Evolutionary conservation across 176 grass and related monocot genomes (phyloP).

Genomic region (Oryza glaberrima): DNA sequence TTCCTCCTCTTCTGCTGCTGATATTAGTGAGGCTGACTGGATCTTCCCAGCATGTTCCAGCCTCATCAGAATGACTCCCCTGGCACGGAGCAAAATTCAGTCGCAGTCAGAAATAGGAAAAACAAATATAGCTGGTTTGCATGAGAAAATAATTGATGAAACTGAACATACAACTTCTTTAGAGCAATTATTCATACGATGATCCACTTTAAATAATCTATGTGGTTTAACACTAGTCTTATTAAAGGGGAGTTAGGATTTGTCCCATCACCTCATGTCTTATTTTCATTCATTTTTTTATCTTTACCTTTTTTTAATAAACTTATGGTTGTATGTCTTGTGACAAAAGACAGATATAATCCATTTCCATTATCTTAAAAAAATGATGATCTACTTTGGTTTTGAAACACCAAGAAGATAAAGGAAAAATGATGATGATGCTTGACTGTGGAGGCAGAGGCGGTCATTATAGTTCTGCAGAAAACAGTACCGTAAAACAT

Average conservation of each 20-base stretch:
- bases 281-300: too few relatives aligned
- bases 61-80: slow-evolving; percentile 98
- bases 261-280: too few relatives aligned
- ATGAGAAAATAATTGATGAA: not conserved
- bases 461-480: not conserved
- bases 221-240: too few relatives aligned
- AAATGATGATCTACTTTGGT: not conserved
- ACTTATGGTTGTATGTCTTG: too few relatives aligned
- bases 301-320: too few relatives aligned
- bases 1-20: slow-evolving; percentile 47
- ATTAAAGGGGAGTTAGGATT: too few relatives aligned
- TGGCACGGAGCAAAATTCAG: slow-evolving; percentile 39
- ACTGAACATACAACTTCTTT: not conserved
- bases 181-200: too few relatives aligned
- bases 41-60: slow-evolving; percentile 91
- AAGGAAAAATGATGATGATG: not conserved
- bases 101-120: not conserved
- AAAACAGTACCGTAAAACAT: not conserved
- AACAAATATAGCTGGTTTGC: not conserved
- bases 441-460: not conserved
- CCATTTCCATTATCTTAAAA: too few relatives aligned
- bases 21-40: slow-evolving; percentile 84
- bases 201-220: too few relatives aligned
- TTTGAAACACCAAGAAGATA: not conserved
- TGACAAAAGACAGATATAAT: too few relatives aligned